Base-by-base conservation (phyloP, 179 eudicot species). In the Beta macrorhiza region DNA sequence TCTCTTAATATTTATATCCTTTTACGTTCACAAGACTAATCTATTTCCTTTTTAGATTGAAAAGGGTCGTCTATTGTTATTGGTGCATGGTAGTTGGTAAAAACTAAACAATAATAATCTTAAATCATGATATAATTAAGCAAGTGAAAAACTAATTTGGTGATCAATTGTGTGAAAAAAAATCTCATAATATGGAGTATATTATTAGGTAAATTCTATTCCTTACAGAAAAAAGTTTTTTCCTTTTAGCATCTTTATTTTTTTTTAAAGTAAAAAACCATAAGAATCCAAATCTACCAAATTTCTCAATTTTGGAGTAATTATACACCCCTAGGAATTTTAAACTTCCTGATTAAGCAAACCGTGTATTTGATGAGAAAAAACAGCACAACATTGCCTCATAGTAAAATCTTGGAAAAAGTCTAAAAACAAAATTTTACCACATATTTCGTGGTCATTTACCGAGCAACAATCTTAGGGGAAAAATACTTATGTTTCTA, bases 291-390 rank as follows among this genome's bases (percentile, higher is more conserved):
- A 55, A 74, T 74, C 61, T 15, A 32, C 63, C 11, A 74, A 32
- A 22, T 25, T 56, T 7, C 10, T 55, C 63, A 3, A 56, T 29
- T 44, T 19, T 42, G 29, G 56, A 11, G 44, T 59, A 7, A 56
- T 14, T 5, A 9, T 15, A 1, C 5, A 45, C 4, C 20, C 20
- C 52, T 20, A 63, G 10, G 47, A 51, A 63, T 45, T 62, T 20
- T 13, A 56, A 78, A 68, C 52, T 68, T 17, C 52, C 58, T 68
- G 51, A 29, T 52, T 19, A 78, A 67, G 74, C 64, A 78, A 68
- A 78, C 75, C 20, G n/a, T 5, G 65, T 15, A 61, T 61, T 16
- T 78, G 65, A 69, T 59, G 80, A 58, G 71, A 47, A 68, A 81
- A 1, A 64, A 80, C 42, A 57, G 51, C 55, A 13, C 74, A 74